These are phyloP conservation scores for Entelexis paramagnoliae DNA, from an alignment of 1,139 yeast genomes.

Conservation along the genomic window DNA sequence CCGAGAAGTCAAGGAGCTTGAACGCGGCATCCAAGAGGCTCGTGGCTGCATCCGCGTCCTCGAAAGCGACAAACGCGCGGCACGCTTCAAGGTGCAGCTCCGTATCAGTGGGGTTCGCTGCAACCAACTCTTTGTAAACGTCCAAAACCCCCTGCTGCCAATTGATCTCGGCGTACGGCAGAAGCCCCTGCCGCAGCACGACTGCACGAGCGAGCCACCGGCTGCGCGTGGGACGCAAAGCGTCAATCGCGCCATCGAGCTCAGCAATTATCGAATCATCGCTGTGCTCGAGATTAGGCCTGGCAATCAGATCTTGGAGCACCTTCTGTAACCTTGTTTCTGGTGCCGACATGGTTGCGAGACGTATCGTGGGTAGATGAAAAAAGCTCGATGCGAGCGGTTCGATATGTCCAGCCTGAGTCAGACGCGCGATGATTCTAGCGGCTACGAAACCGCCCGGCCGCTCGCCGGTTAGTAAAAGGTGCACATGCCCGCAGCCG, in stretches of 20 bases:
- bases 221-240: neutral
- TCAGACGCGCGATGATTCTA: neutral
- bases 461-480: neutral
- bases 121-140: neutral
- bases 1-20: constrained; percentile 46
- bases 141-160: neutral
- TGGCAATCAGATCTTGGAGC: neutral
- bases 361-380: neutral
- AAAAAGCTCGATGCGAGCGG: neutral
- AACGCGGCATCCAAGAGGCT: constrained; percentile 45
- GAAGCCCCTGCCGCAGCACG: neutral
- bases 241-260: neutral
- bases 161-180: neutral
- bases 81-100: constrained; percentile 46
- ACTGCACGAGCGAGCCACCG: neutral
- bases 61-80: constrained; percentile 42
- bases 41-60: constrained; percentile 52
- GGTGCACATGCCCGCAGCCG: too few species aligned
- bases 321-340: neutral
- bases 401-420: neutral
- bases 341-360: neutral
- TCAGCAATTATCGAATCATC: neutral
- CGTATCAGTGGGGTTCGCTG: neutral
- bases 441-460: neutral
- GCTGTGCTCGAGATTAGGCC: neutral